Evolutionary conservation across 2,329 filamentous ascomycete species (phyloP).

Genomic region (Beauveria sp.): DNA sequence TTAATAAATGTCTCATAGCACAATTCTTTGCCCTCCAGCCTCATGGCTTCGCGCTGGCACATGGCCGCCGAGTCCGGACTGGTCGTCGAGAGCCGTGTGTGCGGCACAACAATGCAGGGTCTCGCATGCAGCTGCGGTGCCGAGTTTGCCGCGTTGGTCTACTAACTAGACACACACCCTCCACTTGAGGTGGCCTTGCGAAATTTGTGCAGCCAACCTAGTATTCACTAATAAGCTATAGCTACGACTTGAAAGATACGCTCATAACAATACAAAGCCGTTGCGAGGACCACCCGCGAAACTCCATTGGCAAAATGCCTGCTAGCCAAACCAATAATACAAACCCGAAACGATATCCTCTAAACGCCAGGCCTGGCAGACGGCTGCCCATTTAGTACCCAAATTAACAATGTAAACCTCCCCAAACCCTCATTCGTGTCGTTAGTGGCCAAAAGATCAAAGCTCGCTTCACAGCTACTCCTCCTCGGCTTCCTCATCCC

Average conservation of each 20-base stretch:
- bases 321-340: neutral
- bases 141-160: neutral
- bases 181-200: neutral
- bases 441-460: neutral
- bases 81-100: no score
- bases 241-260: neutral
- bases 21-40: no score
- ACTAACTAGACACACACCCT: neutral
- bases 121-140: neutral
- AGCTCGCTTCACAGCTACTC: constrained; percentile 28
- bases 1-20: no score
- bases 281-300: neutral
- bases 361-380: neutral
- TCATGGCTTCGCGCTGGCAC: neutral
- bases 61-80: neutral
- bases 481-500: constrained; percentile 74
- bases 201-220: neutral
- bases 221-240: neutral
- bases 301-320: neutral
- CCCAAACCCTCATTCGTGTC: neutral
- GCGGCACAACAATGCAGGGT: neutral
- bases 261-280: neutral
- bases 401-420: neutral
- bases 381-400: neutral
- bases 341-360: neutral